Evolutionary conservation across 257 asterid species (phyloP).

Genomic region (Jaltomata sinuosa): DNA sequence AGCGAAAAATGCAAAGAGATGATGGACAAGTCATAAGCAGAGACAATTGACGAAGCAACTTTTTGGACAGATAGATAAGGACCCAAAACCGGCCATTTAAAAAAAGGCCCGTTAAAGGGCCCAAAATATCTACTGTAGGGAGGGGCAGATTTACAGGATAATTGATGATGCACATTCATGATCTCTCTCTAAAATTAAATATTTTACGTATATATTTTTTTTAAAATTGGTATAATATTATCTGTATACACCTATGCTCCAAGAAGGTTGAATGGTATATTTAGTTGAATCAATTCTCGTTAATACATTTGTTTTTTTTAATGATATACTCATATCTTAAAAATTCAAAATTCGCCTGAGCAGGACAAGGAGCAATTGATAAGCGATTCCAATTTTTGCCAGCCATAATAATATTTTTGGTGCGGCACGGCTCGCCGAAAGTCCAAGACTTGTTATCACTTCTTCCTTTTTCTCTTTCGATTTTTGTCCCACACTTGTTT

Average conservation of each 20-base stretch:
- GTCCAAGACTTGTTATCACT: background rate
- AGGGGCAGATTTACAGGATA: background rate
- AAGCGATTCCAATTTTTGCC: background rate
- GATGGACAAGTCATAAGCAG: background rate
- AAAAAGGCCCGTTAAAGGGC: conserved; percentile 13
- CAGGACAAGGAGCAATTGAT: background rate
- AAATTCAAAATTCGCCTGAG: background rate
- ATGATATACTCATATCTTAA: too few relatives aligned
- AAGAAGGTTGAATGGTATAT: too few relatives aligned
- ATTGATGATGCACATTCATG: background rate
- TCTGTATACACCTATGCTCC: too few relatives aligned
- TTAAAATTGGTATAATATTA: too few relatives aligned
- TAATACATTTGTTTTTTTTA: too few relatives aligned
- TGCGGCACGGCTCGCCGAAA: conserved; percentile 32
- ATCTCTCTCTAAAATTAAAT: too few relatives aligned
- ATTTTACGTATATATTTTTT: too few relatives aligned
- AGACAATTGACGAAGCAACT: background rate
- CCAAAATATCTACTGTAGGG: conserved; percentile 12
- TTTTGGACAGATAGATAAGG: conserved; percentile 15
- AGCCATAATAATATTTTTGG: conserved; percentile 15
- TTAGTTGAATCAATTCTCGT: too few relatives aligned
- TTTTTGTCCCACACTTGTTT: background rate
- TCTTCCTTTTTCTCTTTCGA: background rate
- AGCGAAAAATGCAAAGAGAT: background rate
- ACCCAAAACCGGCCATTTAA: conserved; percentile 4